Evolutionary conservation across 1,284 basidiomycete species (phyloP), one percentile per base, ranked within the genome.

Genomic region (Earliella scabrosa): DNA sequence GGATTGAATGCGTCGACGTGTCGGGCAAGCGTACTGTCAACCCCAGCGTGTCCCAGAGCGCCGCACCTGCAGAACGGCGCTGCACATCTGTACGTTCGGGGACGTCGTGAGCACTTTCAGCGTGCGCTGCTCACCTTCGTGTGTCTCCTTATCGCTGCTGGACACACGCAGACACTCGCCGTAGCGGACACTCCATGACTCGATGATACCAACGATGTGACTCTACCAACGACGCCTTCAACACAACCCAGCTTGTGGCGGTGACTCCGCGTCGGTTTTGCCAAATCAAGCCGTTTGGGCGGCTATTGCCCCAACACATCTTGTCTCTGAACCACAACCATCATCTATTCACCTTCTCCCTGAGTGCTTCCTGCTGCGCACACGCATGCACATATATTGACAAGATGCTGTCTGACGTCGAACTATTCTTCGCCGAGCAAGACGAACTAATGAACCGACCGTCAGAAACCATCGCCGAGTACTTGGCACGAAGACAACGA

Each of bases 401-500:
- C 4, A 35, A 20, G 2, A 58, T 63, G 61, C 39, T 47, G 11
- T 48, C 32, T n/a, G 57, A 63, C 16, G 4, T 76, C 4, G 73
- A 81, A 13, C 65, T 68, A 0, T 86, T 82, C 61, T 86, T 81
- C 60, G 68, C 66, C 7, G 82, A 85, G 67, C 80, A 81, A 66
- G 79, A 85, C 50, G 70, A 71, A 50, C 76, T 74, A 14, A 81
- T 86, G 81, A 76, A 73, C 40, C 57, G 80, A 16, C 78, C 81
- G n/a, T 78, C 83, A 35, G 82, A 84, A 58, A 72, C 74, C 21
- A 60, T 72, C 31, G 70, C 73, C 10, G 67, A 73, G 38, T 79
- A 73, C 51, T 52, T 76, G 45, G 50, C 60, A 52, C 51, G 64
- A 48, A 60, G 60, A 54, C 20, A 64, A 40, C 61, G 40, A 21